Evolutionary conservation across 176 grass and related monocot genomes (phyloP).

Genomic region (Phragmites australis): DNA sequence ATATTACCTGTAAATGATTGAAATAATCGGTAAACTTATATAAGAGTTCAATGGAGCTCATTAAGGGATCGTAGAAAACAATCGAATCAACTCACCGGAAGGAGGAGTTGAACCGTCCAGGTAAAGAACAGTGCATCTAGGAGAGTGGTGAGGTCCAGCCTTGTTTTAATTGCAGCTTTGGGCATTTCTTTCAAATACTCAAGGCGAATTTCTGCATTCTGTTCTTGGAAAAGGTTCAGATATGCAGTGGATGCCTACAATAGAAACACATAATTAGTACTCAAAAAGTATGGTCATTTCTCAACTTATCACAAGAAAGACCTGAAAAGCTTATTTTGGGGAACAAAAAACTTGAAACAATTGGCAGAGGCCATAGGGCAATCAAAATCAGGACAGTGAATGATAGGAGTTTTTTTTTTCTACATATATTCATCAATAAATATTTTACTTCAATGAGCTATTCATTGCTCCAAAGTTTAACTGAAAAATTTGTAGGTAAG

Average conservation of each 20-base stretch:
- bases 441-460: background rate
- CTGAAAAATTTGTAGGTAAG: background rate
- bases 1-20: background rate
- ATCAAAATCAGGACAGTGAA: background rate
- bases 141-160: conserved; percentile 50
- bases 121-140: conserved; percentile 54
- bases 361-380: background rate
- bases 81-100: conserved; percentile 51
- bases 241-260: conserved; percentile 58
- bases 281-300: background rate
- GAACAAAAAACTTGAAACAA: background rate
- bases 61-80: no score
- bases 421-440: background rate
- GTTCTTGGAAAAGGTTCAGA: conserved; percentile 26
- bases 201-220: conserved; percentile 35
- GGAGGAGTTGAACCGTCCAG: conserved; percentile 60
- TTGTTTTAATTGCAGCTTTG: conserved; percentile 41
- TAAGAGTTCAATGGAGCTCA: background rate
- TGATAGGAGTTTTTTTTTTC: background rate
- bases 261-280: conserved; percentile 7
- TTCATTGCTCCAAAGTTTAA: background rate
- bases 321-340: background rate
- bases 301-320: background rate
- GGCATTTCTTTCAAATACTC: conserved; percentile 70
- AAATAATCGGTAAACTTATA: background rate